Conservation (phyloP, 257 asterid genomes). For the Craterostigma plantagineum region DNA sequence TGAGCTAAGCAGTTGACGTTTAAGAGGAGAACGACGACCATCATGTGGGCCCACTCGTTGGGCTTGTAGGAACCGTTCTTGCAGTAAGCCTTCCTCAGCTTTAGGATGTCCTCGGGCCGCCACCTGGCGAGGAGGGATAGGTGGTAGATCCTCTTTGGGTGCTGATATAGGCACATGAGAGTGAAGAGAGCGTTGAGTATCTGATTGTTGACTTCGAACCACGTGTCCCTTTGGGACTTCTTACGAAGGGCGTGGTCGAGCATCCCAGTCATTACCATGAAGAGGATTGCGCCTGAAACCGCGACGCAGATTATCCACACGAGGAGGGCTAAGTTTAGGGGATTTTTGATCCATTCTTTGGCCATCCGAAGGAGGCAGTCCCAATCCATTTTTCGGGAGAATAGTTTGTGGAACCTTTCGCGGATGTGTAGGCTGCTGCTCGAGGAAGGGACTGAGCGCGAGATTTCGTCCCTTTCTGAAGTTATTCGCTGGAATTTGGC, state of each 20-base stretch:
- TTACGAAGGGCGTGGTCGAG: conserved; percentile 52
- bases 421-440: conserved; percentile 50
- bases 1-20: conserved; percentile 66
- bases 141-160: conserved; percentile 67
- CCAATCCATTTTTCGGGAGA: conserved; percentile 49
- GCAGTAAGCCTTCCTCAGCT: conserved; percentile 58
- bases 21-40: conserved; percentile 56
- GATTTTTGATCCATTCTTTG: conserved; percentile 71
- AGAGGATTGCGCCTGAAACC: conserved; percentile 72
- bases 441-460: conserved; percentile 66
- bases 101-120: conserved; percentile 33
- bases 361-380: conserved; percentile 23
- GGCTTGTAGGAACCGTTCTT: conserved; percentile 61
- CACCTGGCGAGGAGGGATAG: conserved; percentile 44
- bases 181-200: conserved; percentile 78
- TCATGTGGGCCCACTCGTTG: conserved; percentile 77
- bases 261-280: conserved; percentile 87
- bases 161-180: conserved; percentile 75
- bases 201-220: conserved; percentile 91
- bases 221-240: conserved; percentile 53
- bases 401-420: conserved; percentile 38
- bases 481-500: conserved; percentile 51
- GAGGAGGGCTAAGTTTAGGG: conserved; percentile 55
- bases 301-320: conserved; percentile 59
- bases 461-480: conserved; percentile 37